A percentile compares a stretch with the other conserved stretches of the same genome.
These are phyloP conservation scores for Endothia cerciana DNA, from an alignment of 2,329 filamentous ascomycete genomes.

Conservation along the genomic window DNA sequence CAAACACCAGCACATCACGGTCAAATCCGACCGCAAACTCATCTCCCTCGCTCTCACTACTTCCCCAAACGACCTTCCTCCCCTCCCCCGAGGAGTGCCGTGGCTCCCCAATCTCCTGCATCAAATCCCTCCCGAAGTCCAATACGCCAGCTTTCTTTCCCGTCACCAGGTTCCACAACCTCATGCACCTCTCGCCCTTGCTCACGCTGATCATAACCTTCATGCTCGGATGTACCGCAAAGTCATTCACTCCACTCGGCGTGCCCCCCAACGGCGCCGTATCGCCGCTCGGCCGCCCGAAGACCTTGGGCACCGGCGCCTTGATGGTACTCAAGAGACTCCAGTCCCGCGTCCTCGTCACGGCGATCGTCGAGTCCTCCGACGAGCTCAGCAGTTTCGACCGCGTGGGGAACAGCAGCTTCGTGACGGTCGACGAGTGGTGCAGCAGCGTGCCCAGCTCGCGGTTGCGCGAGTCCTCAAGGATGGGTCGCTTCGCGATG, in stretches of 20 bases:
- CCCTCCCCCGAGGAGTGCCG: constrained; percentile 82
- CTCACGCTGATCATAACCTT: constrained; percentile 95
- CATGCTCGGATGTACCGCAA: constrained; percentile 93
- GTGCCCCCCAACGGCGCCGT: constrained; percentile 81
- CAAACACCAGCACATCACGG: constrained; percentile 80
- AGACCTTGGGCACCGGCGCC: constrained; percentile 79
- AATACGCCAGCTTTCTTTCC: constrained; percentile 94
- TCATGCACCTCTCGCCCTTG: constrained; percentile 87
- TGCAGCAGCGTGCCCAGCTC: constrained; percentile 87
- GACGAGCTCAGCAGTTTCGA: constrained; percentile 86
- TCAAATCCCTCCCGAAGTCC: constrained; percentile 75
- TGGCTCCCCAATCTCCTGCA: constrained; percentile 76
- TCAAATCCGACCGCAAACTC: constrained; percentile 93
- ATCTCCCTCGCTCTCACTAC: constrained; percentile 68
- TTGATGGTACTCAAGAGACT: constrained; percentile 85
- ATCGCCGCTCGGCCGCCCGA: constrained; percentile 84
- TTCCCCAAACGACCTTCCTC: constrained; percentile 78
- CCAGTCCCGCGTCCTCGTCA: constrained; percentile 89
- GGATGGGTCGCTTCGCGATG: constrained; percentile 72
- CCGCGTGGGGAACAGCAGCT: constrained; percentile 79
- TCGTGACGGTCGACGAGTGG: constrained; percentile 81
- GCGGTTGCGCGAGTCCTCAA: constrained; percentile 84
- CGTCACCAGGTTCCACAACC: constrained; percentile 95
- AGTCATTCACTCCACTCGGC: constrained; percentile 90
- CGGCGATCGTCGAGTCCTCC: constrained; percentile 89